These are phyloP conservation scores for Kazachstania psychrophila DNA, from an alignment of 805 yeast genomes.

Conservation along the genomic window DNA sequence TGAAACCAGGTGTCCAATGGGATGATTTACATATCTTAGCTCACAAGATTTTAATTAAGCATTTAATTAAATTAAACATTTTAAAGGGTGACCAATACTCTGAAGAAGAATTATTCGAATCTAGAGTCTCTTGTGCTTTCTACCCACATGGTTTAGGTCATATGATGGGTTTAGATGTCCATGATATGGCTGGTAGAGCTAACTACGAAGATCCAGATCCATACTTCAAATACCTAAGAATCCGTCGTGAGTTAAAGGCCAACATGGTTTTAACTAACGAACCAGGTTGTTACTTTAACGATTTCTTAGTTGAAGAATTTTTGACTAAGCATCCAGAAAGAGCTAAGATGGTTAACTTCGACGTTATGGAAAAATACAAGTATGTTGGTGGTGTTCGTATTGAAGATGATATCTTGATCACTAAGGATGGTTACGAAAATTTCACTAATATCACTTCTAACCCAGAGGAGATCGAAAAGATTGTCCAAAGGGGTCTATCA, in stretches of 20 bases:
- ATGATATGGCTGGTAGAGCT: conserved; percentile 87
- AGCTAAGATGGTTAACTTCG: conserved; percentile 50
- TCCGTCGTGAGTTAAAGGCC: conserved; percentile 59
- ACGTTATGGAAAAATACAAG: conserved; percentile 67
- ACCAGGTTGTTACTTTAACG: conserved; percentile 89
- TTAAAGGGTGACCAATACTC: conserved; percentile 45
- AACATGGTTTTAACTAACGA: conserved; percentile 91
- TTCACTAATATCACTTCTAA: conserved; percentile 78
- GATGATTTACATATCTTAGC: conserved; percentile 74
- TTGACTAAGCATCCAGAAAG: conserved; percentile 39
- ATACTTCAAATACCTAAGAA: conserved; percentile 63
- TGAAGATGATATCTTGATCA: conserved; percentile 84
- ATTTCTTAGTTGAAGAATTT: conserved; percentile 62
- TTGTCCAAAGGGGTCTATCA: conserved; percentile 60
- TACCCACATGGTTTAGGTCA: conserved; percentile 97
- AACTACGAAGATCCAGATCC: conserved; percentile 80
- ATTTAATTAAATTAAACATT: conserved; percentile 65
- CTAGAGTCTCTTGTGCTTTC: conserved; percentile 67
- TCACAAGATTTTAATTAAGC: conserved; percentile 65
- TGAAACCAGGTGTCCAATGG: conserved; percentile 81
- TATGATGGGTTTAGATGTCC: conserved; percentile 88
- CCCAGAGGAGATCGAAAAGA: conserved; percentile 68
- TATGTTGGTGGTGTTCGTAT: conserved; percentile 95
- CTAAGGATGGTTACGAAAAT: conserved; percentile 68
- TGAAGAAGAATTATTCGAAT: conserved; percentile 56